Evolutionary conservation across 1,284 basidiomycete genomes (phyloP), one percentile per base, ranked within the genome.

Genomic region (Ustanciosporium gigantosporum): DNA sequence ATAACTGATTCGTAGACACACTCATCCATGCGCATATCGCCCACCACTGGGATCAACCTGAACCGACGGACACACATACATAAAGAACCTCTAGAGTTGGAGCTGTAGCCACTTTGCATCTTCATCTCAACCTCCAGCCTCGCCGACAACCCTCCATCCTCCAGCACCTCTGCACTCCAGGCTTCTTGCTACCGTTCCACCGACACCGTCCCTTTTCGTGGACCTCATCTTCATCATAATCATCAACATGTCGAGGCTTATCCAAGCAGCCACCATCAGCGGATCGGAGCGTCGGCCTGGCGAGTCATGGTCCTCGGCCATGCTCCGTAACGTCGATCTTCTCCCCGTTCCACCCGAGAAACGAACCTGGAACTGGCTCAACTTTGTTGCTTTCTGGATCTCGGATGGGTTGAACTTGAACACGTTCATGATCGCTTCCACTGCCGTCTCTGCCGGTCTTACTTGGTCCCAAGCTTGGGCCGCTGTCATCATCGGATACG

Each of bases 401-500:
- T 48, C 61, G 2, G 74, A 75, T 36, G 68, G 68, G 22, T 44
- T 70, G 27, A 76, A 75, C 42, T 46, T 74, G 29, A 66, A 59
- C 42, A 70, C 66, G 0, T 66, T 66, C 24, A 53, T 61, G 47
- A 69, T 70, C 21, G 65, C 61, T 6, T 46, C 41, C 9, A 61
- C 48, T 13, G 47, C 62, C 2, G 48, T 59, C 2, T 43, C 48
- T 5, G 58, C 51, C 2, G 74, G 74, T 16, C 53, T 76, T 1
- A 57, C 52, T 1, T 72, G 69, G 64, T 72, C 59, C 36, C 64
- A 71, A 45, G 70, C 62, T 9, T 68, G 61, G 61, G 50, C 67
- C 2, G 58, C 65, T 3, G 60, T 73, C 39, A 51, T 59, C 17
- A 73, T 90, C 40, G 89, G 88, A 2, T 91, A 90, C 74, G 81